These are phyloP conservation scores for Hypoxylon lenormandii DNA, from an alignment of 495 filamentous ascomycete genomes.

Conservation along the genomic window DNA sequence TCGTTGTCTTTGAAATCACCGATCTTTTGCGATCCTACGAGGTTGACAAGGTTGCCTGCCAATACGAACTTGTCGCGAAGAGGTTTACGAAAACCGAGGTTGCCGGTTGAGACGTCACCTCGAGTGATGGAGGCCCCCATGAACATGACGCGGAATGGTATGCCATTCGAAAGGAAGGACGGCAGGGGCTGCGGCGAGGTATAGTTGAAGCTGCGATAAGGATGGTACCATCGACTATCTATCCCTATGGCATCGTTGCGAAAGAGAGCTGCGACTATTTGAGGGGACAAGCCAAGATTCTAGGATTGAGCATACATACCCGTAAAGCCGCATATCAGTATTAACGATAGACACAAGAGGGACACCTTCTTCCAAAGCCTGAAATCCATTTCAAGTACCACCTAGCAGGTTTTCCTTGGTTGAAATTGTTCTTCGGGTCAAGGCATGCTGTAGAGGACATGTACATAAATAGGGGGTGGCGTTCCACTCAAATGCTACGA, in stretches of 20 bases:
- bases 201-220: neutral
- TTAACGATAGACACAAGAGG: neutral
- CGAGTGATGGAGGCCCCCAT: conserved; percentile 68
- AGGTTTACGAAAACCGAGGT: conserved; percentile 64
- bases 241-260: neutral
- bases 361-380: neutral
- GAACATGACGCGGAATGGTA: conserved; percentile 60
- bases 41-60: conserved; percentile 41
- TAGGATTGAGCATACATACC: neutral
- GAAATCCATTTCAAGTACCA: neutral
- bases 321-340: neutral
- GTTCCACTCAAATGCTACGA: neutral
- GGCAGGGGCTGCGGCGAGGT: neutral
- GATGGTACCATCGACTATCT: neutral
- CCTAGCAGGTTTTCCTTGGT: no score
- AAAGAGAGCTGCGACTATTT: neutral
- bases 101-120: conserved; percentile 60
- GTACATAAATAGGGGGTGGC: neutral
- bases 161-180: neutral
- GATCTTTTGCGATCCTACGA: conserved; percentile 45
- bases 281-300: neutral
- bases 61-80: conserved; percentile 49
- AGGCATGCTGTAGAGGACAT: neutral
- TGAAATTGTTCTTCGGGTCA: no score
- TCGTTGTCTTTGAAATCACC: conserved; percentile 51